Percentiles rank a stretch among this genome's conserved stretches.
These are phyloP conservation scores for Yamadazyma sp. DNA, from an alignment of 805 yeast genomes.

Conservation along the genomic window DNA sequence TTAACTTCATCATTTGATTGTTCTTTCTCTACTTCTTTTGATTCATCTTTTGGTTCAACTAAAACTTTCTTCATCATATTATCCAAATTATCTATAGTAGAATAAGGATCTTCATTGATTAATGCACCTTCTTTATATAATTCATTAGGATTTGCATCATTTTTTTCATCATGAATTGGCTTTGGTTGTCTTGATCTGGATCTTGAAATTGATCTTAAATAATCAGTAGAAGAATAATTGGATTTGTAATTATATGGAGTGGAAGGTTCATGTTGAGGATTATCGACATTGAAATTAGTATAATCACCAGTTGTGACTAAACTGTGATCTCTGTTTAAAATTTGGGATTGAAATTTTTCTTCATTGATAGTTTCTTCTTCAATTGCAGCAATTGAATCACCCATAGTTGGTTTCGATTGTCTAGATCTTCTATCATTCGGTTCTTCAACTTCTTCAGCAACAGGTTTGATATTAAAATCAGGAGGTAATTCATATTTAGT, in stretches of 20 bases:
- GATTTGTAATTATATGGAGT: slow-evolving; percentile 62
- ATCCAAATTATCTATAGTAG: slow-evolving; percentile 47
- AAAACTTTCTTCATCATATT: slow-evolving; percentile 27
- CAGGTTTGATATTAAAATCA: slow-evolving; percentile 19
- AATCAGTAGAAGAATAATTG: slow-evolving; percentile 45
- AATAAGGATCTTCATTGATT: slow-evolving; percentile 47
- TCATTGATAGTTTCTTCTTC: slow-evolving; percentile 23
- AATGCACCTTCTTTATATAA: slow-evolving; percentile 58
- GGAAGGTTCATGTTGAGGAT: slow-evolving; percentile 38
- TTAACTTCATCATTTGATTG: not conserved
- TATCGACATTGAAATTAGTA: slow-evolving; percentile 43
- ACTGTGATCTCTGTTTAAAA: slow-evolving; percentile 29
- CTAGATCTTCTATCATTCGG: slow-evolving; percentile 38
- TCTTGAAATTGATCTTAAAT: slow-evolving; percentile 63
- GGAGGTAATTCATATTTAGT: slow-evolving; percentile 42
- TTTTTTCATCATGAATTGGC: slow-evolving; percentile 21
- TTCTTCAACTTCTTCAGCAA: slow-evolving; percentile 20
- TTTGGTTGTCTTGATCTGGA: slow-evolving; percentile 52
- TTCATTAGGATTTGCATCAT: slow-evolving; percentile 32
- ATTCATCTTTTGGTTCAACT: not conserved
- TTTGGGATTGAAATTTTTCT: slow-evolving; percentile 14
- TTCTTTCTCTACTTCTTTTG: not conserved
- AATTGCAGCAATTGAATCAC: slow-evolving; percentile 44
- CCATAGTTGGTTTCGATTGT: slow-evolving; percentile 41
- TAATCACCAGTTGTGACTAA: slow-evolving; percentile 46